Evolutionary conservation across 2,329 filamentous ascomycete species (phyloP).

Genomic region (Chrysoporthe deuterocubensis): DNA sequence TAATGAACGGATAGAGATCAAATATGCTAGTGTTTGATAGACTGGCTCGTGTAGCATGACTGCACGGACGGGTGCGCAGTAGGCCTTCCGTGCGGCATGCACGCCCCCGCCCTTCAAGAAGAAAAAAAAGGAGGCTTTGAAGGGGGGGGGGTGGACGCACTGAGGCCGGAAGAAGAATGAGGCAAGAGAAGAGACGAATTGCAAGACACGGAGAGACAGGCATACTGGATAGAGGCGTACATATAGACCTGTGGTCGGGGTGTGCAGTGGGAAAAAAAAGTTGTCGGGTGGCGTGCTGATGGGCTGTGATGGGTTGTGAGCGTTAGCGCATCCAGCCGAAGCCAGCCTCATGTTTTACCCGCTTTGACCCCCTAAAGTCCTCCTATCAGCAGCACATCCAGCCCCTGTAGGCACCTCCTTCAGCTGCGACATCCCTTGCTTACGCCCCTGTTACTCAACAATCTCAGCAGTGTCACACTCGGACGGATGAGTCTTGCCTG

Average conservation of each 20-base stretch:
- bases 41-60: no score
- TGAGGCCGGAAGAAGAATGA: neutral
- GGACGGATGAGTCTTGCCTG: constrained; percentile 26
- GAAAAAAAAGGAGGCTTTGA: no score
- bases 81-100: no score
- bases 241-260: neutral
- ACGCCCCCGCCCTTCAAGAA: no score
- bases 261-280: neutral
- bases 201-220: constrained; percentile 6
- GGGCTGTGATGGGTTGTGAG: neutral
- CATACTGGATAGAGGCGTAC: neutral
- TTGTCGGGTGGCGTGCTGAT: constrained; percentile 6
- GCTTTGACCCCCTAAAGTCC: neutral
- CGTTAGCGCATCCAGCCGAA: neutral
- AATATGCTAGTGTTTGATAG: no score
- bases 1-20: no score
- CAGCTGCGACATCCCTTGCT: constrained; percentile 9
- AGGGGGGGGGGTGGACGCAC: neutral
- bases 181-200: constrained; percentile 5
- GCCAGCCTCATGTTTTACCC: constrained; percentile 6
- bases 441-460: constrained; percentile 22
- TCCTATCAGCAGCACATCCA: constrained; percentile 10
- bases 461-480: constrained; percentile 21
- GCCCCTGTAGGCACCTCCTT: constrained; percentile 15
- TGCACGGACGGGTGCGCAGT: no score